Conservation (phyloP, 192 early-diverging fungal genomes). For the Allomyces macrogynus region DNA sequence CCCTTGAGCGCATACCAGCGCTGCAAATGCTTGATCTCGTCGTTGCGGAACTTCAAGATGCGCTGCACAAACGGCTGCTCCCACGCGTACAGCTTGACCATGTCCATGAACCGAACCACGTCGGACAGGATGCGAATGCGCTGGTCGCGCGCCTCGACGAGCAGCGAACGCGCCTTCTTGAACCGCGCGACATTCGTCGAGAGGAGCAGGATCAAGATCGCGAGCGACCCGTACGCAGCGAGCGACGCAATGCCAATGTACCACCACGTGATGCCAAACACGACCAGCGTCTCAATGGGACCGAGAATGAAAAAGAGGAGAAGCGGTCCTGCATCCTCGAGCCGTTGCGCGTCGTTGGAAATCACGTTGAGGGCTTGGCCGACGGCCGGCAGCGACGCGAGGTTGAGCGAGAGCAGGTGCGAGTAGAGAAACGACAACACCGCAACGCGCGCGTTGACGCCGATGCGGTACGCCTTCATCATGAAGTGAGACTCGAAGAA, state of each 20-base stretch:
- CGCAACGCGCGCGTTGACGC: background rate
- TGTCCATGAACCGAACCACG: background rate
- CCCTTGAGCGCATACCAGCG: background rate
- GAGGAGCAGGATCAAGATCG: background rate
- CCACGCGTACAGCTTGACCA: background rate
- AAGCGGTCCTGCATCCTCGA: background rate
- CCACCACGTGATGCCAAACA: background rate
- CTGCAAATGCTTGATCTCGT: background rate
- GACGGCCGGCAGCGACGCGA: background rate
- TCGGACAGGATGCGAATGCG: background rate
- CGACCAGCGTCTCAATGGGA: background rate
- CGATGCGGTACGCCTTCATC: background rate
- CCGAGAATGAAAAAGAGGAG: background rate
- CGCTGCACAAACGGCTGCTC: background rate
- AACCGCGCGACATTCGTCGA: background rate
- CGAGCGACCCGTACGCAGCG: background rate
- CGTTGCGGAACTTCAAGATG: background rate
- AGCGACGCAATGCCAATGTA: background rate
- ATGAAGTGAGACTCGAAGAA: background rate
- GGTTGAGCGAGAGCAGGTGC: background rate
- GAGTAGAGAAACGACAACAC: background rate
- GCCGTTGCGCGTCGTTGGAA: slow-evolving; percentile 1
- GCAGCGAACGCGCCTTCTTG: background rate
- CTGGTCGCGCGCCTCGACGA: background rate
- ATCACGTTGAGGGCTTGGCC: background rate